Evolutionary conservation across 495 filamentous ascomycete genomes (phyloP).

Genomic region (Annulohypoxylon stygium): DNA sequence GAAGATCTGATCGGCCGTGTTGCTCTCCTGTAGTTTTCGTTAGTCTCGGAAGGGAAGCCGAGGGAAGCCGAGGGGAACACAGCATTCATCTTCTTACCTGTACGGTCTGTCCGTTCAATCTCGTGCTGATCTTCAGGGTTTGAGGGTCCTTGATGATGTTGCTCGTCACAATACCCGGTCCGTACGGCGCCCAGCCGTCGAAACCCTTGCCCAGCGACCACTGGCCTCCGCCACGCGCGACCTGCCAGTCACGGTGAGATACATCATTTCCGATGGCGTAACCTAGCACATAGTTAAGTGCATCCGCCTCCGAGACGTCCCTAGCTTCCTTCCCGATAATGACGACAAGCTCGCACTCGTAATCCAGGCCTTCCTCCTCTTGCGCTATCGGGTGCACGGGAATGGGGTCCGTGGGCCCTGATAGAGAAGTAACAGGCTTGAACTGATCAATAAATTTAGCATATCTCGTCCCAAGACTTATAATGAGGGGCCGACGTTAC

Average conservation of each 20-base stretch:
- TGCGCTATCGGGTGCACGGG: slow-evolving; percentile 71
- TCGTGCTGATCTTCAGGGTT: slow-evolving; percentile 72
- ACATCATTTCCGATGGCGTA: slow-evolving; percentile 88
- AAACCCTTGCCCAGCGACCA: slow-evolving; percentile 88
- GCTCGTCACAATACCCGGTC: slow-evolving; percentile 80
- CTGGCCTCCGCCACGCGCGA: slow-evolving; percentile 82
- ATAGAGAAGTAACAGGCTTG: slow-evolving; percentile 80
- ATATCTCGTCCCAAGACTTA: not conserved
- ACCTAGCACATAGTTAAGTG: slow-evolving; percentile 81
- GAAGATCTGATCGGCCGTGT: slow-evolving; percentile 87
- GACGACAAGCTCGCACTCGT: slow-evolving; percentile 86
- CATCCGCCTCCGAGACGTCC: slow-evolving; percentile 74
- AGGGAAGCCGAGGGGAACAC: not conserved
- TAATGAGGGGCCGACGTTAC: slow-evolving; percentile 31
- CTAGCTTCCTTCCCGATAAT: slow-evolving; percentile 79
- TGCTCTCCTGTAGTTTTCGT: slow-evolving; percentile 64
- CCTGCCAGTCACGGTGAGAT: slow-evolving; percentile 86
- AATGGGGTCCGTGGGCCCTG: slow-evolving; percentile 77
- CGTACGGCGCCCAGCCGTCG: slow-evolving; percentile 90
- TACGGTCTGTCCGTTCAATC: slow-evolving; percentile 77
- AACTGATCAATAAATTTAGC: slow-evolving; percentile 59
- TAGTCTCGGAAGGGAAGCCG: not conserved
- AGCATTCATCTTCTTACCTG: slow-evolving; percentile 57
- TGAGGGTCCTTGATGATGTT: slow-evolving; percentile 79
- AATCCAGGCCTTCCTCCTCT: slow-evolving; percentile 74